These are phyloP conservation scores for Trametes sanguinea DNA, from an alignment of 768 basidiomycete genomes.

Conservation along the genomic window DNA sequence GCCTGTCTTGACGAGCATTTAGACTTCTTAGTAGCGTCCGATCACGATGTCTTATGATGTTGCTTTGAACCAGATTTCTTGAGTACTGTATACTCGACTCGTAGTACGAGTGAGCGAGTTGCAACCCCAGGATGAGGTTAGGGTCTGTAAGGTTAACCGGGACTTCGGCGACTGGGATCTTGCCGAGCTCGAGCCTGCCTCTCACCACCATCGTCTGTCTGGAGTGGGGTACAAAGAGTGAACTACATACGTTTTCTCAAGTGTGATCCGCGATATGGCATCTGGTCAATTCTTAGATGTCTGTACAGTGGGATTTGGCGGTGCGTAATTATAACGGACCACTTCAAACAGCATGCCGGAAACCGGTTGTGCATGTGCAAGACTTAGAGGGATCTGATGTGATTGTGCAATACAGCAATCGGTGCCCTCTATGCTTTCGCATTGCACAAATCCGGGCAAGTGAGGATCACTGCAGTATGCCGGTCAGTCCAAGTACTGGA, in stretches of 20 bases:
- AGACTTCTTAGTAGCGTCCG: background rate
- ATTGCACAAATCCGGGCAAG: slow-evolving; percentile 29
- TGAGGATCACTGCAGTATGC: slow-evolving; percentile 35
- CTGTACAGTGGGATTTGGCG: slow-evolving; percentile 29
- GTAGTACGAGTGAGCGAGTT: too few relatives aligned
- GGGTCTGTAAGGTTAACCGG: background rate
- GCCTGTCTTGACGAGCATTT: slow-evolving; percentile 17
- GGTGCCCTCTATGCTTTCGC: slow-evolving; percentile 35
- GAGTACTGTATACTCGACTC: too few relatives aligned
- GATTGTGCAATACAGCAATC: slow-evolving; percentile 25
- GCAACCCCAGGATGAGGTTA: background rate
- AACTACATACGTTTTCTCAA: too few relatives aligned
- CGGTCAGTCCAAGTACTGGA: slow-evolving; percentile 25
- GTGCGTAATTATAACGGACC: slow-evolving; percentile 11
- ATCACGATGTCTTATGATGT: too few relatives aligned
- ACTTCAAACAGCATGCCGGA: too few relatives aligned
- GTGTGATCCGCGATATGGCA: background rate
- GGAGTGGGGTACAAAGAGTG: too few relatives aligned
- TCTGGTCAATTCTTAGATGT: slow-evolving; percentile 9
- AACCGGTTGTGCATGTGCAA: too few relatives aligned
- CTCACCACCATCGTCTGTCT: background rate
- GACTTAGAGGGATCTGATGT: background rate
- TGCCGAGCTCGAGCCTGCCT: background rate
- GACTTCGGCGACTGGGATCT: too few relatives aligned
- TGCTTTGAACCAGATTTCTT: too few relatives aligned